Base-by-base conservation (phyloP, 2,329 filamentous ascomycete species). In the Fusarium sp. region DNA sequence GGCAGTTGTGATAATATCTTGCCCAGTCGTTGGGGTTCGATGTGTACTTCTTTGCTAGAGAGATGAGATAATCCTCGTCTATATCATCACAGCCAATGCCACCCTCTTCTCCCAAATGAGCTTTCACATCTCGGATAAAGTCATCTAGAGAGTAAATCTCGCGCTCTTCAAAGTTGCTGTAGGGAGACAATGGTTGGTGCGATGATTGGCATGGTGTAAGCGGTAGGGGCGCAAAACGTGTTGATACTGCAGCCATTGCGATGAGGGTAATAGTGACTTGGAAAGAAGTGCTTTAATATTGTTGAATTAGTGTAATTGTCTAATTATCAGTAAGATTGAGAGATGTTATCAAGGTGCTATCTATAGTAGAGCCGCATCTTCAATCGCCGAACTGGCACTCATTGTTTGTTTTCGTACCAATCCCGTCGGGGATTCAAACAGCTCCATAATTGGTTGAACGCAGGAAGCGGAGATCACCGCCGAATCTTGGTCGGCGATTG, bases 1-100 rank as follows among this genome's bases (percentile, higher is more conserved):
- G 37, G 5, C 62, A 64, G 4, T 64, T 64, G n/a, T 64, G 60
- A 27, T 64, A 64, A 3, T 57, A 64, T 2, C 49, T 42, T 23
- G 59, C 62, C 62, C 62, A 64, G 1, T 64, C 62, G 3, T 64
- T 64, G 2, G 62, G 62, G 5, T 64, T 64, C 2, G 62, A 64
- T 9, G 30, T 35, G 42, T 64, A 64, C 15, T 57, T 64, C 4
- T 27, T 54, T 1, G 60, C 48, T 3, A 64, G 1, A 3, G 59
- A 48, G n/a, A 64, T 49, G 11, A 64, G 44, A 6, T 64, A 64
- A 7, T 64, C 37, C 44, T 64, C 62, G 14, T 64, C 49, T 13
- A 64, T 45, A 2, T 64, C 62, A 0, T 64, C 59, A 13, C 59
- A 64, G 20, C 62, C 62, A 12, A 64, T 64, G 2, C 62, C 62